Evolutionary conservation across 805 yeast genomes (phyloP).

Genomic region (Yarrowia osloensis): DNA sequence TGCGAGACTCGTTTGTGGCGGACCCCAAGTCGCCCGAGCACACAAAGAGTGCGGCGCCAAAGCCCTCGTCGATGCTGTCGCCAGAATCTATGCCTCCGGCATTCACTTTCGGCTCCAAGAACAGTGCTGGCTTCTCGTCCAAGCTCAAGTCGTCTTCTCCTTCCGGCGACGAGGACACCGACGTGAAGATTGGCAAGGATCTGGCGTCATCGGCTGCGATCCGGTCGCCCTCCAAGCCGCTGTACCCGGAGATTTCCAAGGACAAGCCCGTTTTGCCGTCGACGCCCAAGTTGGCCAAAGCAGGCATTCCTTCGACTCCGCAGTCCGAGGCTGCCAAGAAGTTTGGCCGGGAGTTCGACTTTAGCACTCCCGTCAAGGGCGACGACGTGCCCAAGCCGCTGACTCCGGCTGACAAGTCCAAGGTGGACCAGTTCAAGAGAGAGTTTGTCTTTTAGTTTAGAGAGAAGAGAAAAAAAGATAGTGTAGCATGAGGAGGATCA

Average conservation of each 20-base stretch:
- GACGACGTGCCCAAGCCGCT: background rate
- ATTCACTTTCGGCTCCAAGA: background rate
- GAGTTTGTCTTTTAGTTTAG: conserved; percentile 1
- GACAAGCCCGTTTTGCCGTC: conserved; percentile 2
- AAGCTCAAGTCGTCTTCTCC: conserved; percentile 1
- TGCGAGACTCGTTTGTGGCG: conserved; percentile 14
- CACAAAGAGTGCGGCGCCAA: background rate
- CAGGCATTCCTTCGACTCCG: conserved; percentile 13
- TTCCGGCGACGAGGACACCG: conserved; percentile 6
- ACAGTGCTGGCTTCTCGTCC: background rate
- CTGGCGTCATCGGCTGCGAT: conserved; percentile 15
- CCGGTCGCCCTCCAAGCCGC: conserved; percentile 27
- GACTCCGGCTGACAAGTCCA: conserved; percentile 4
- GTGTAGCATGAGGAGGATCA: background rate
- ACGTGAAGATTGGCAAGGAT: conserved; percentile 23
- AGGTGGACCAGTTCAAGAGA: conserved; percentile 8
- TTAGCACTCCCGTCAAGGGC: conserved; percentile 8
- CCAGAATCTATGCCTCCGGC: background rate
- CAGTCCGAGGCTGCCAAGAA: conserved; percentile 22
- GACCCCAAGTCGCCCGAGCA: conserved; percentile 17
- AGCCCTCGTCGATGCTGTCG: background rate
- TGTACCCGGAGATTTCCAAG: conserved; percentile 17
- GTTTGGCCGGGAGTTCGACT: conserved; percentile 1
- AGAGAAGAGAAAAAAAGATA: background rate
- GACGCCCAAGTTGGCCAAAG: conserved; percentile 12